Evolutionary conservation across 106 monocot genomes (phyloP), one percentile per base, ranked within the genome.

Genomic region (Alisma plantagoaquatica): DNA sequence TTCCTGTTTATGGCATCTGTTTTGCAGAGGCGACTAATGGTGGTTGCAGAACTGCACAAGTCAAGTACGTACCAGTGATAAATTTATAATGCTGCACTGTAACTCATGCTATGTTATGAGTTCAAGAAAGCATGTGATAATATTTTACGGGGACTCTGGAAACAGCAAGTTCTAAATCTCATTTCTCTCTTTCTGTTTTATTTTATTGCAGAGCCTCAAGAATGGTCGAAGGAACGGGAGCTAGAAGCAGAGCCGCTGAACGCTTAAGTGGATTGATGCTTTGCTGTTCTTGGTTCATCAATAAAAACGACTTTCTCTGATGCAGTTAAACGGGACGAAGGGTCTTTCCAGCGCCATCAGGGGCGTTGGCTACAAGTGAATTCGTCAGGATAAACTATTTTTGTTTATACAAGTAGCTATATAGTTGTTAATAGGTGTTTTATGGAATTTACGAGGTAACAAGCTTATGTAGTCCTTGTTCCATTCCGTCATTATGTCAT

Each of bases 1-100:
- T 98, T 98, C 84, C 84, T 98, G 46, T 81, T 89, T 54, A 82
- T 98, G 79, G 96, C 96, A 43, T 70, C 89, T 24, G 51, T 98
- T 58, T 63, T 98, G 61, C 96, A 98, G 50, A 81, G 85, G 56
- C 69, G 96, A 41, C 57, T 98, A 46, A 85, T 85, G 96, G 81
- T 82, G 46, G 79, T 79, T 35, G 47, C 85, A 49, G 89, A 90
- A 26, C 54, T 10, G 23, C 87, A 83, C 54, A 89, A 49, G 78
- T 58, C 82, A 69, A 89, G 89, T 98, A 72, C 56, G 81, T 30
- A 52, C 23, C n/a, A n/a, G n/a, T n/a, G n/a, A n/a, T n/a, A n/a
- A n/a, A n/a, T n/a, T n/a, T n/a, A n/a, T n/a, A 25, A 16, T 14
- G 10, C 4, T 19, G 10, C 20, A 10, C 10, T 60, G 27, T 35